Percentiles rank a stretch among this genome's conserved stretches.
These are phyloP conservation scores for Aureobasidium sp. DNA, from an alignment of 2,329 filamentous ascomycete species.

Conservation along the genomic window DNA sequence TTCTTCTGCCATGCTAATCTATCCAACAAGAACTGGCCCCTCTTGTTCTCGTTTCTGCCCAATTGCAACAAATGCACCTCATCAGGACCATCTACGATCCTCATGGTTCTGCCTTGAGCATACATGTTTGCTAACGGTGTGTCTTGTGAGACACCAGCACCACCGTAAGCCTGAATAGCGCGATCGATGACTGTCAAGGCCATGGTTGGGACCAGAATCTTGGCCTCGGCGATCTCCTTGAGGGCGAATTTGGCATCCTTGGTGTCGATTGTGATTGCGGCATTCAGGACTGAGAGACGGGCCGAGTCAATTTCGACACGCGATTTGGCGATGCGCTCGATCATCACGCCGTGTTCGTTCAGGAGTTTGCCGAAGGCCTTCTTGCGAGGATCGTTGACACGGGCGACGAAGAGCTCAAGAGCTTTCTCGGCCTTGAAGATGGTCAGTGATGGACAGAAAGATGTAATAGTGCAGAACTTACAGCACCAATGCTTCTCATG, in stretches of 20 bases:
- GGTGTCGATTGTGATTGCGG: slow-evolving; percentile 89
- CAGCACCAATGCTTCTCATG: slow-evolving; percentile 87
- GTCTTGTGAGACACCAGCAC: slow-evolving; percentile 85
- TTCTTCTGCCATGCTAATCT: slow-evolving; percentile 57
- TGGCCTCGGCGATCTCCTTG: slow-evolving; percentile 90
- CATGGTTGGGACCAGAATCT: slow-evolving; percentile 78
- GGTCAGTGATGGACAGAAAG: background rate
- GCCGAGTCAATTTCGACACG: slow-evolving; percentile 91
- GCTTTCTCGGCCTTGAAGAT: slow-evolving; percentile 65
- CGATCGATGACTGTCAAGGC: slow-evolving; percentile 85
- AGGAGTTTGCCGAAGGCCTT: slow-evolving; percentile 85
- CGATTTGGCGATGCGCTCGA: slow-evolving; percentile 88
- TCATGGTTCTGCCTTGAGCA: slow-evolving; percentile 27
- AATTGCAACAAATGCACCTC: slow-evolving; percentile 86
- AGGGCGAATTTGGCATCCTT: slow-evolving; percentile 81
- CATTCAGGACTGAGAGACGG: slow-evolving; percentile 83
- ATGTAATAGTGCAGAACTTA: slow-evolving; percentile 27
- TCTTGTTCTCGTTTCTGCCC: slow-evolving; percentile 71
- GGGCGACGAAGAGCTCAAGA: slow-evolving; percentile 88
- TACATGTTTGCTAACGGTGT: slow-evolving; percentile 67
- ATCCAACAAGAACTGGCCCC: slow-evolving; percentile 48
- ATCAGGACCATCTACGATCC: slow-evolving; percentile 69
- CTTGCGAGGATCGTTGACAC: slow-evolving; percentile 87
- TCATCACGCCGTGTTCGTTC: slow-evolving; percentile 82
- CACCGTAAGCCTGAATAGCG: slow-evolving; percentile 87